Evolutionary conservation across 2,329 filamentous ascomycete species (phyloP).

Genomic region (Ophiostoma sp.): DNA sequence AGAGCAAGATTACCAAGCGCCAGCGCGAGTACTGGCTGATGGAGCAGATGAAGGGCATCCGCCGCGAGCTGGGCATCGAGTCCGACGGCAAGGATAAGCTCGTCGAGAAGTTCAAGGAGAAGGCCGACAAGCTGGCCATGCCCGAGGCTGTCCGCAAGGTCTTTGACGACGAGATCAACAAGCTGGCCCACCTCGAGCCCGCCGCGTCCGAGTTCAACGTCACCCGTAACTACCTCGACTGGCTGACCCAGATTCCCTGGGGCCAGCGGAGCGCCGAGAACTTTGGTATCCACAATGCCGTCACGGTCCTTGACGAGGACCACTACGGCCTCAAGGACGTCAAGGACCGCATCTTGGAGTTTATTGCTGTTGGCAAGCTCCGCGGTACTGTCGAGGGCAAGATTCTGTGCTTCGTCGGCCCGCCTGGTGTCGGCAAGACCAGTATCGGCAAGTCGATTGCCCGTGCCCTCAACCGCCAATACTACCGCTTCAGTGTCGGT

Average conservation of each 20-base stretch:
- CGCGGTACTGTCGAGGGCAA: constrained; percentile 97
- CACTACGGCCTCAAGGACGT: constrained; percentile 97
- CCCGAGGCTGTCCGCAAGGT: constrained; percentile 95
- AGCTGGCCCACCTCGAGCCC: constrained; percentile 90
- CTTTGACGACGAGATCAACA: constrained; percentile 97
- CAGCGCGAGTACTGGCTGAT: constrained; percentile 98
- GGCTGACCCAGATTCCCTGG: constrained; percentile 98
- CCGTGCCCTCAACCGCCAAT: constrained; percentile 88
- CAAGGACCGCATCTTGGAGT: constrained; percentile 96
- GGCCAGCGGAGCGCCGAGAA: constrained; percentile 94
- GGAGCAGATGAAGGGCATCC: constrained; percentile 99
- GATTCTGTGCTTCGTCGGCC: constrained; percentile 95
- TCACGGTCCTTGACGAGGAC: constrained; percentile 89
- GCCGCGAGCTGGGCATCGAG: constrained; percentile 91
- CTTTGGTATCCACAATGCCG: constrained; percentile 89
- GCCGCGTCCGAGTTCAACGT: constrained; percentile 98
- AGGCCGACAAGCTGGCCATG: constrained; percentile 91
- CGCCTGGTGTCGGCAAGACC: constrained; percentile 96
- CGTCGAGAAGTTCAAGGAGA: constrained; percentile 96
- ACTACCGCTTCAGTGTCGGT: constrained; percentile 97
- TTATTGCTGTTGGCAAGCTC: constrained; percentile 96
- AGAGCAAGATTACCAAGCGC: constrained; percentile 94
- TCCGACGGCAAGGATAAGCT: constrained; percentile 98
- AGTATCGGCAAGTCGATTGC: constrained; percentile 99
- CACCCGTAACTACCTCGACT: constrained; percentile 96